phyloP scores from a whole-genome alignment of 2,329 filamentous ascomycete genomes.

The Botrytis porri region DNA sequence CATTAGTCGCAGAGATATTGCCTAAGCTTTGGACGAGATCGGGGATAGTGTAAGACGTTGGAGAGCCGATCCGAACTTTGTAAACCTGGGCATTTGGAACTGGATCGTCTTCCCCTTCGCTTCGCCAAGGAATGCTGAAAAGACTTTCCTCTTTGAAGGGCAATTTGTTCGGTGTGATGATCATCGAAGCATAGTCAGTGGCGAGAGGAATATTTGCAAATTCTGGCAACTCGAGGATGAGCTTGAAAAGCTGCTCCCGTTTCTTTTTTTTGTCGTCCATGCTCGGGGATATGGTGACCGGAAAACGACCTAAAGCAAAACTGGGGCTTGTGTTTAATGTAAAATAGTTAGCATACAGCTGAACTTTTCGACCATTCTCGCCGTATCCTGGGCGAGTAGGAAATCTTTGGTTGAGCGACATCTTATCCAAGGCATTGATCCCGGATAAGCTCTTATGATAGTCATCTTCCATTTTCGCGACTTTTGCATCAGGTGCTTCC shows the following conservation, averaged over 20 bases:
- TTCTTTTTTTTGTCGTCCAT: conserved; percentile 33
- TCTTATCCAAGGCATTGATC: conserved; percentile 25
- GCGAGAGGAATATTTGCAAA: conserved; percentile 26
- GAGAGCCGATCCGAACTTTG: conserved; percentile 26
- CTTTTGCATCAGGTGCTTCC: conserved; percentile 28
- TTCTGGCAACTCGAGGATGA: conserved; percentile 35
- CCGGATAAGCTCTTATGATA: conserved; percentile 32
- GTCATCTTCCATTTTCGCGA: conserved; percentile 35
- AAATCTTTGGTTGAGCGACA: conserved; percentile 24
- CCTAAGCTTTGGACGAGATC: conserved; percentile 27
- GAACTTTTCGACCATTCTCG: conserved; percentile 31
- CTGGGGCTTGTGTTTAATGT: conserved; percentile 27
- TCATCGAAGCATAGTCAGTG: conserved; percentile 35
- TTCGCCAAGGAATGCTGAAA: conserved; percentile 29
- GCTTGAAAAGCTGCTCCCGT: conserved; percentile 22
- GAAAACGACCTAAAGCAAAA: conserved; percentile 34
- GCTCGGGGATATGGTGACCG: conserved; percentile 32
- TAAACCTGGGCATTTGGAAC: conserved; percentile 25
- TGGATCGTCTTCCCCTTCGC: conserved; percentile 34
- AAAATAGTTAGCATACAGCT: conserved; percentile 38
- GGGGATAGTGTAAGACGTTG: conserved; percentile 25
- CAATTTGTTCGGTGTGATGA: conserved; percentile 27
- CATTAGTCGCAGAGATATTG: conserved; percentile 21
- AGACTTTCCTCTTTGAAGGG: not conserved
- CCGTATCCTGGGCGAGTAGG: conserved; percentile 37